Evolutionary conservation across 164 flowering plant genomes (phyloP).

Genomic region (Taxillus chinensis): DNA sequence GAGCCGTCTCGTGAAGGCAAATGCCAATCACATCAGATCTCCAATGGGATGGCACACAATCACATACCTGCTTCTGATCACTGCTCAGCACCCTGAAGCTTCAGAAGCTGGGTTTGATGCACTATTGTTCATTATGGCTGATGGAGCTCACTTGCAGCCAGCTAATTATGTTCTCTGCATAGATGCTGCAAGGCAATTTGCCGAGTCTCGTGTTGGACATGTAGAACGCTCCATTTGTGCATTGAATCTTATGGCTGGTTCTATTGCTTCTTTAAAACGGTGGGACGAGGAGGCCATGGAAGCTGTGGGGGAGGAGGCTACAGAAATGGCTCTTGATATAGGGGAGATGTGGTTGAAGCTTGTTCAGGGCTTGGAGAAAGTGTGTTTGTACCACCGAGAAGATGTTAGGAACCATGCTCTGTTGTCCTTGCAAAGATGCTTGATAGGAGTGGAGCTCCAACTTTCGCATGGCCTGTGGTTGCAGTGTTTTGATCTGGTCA

Average conservation of each 20-base stretch:
- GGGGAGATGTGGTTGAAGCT: constrained; percentile 42
- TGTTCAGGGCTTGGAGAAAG: constrained; percentile 30
- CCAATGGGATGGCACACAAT: constrained; percentile 38
- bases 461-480: constrained; percentile 22
- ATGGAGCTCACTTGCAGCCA: constrained; percentile 30
- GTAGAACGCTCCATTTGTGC: constrained; percentile 25
- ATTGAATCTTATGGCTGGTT: constrained; percentile 33
- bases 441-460: constrained; percentile 21
- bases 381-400: constrained; percentile 38
- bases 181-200: constrained; percentile 41
- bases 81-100: constrained; percentile 41
- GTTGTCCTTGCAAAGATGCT: constrained; percentile 20
- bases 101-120: constrained; percentile 39
- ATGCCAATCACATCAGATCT: constrained; percentile 34
- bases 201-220: constrained; percentile 38
- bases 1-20: constrained; percentile 34
- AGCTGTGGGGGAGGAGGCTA: constrained; percentile 19
- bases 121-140: constrained; percentile 30
- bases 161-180: constrained; percentile 28
- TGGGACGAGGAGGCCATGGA: constrained; percentile 28
- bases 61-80: constrained; percentile 28
- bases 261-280: constrained; percentile 23
- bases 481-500: constrained; percentile 30
- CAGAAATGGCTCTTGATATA: constrained; percentile 24
- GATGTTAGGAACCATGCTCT: constrained; percentile 37